Evolutionary conservation across 2,329 filamentous ascomycete species (phyloP), one percentile per base, ranked within the genome.

Genomic region (Pseudofabraea citricarpa): DNA sequence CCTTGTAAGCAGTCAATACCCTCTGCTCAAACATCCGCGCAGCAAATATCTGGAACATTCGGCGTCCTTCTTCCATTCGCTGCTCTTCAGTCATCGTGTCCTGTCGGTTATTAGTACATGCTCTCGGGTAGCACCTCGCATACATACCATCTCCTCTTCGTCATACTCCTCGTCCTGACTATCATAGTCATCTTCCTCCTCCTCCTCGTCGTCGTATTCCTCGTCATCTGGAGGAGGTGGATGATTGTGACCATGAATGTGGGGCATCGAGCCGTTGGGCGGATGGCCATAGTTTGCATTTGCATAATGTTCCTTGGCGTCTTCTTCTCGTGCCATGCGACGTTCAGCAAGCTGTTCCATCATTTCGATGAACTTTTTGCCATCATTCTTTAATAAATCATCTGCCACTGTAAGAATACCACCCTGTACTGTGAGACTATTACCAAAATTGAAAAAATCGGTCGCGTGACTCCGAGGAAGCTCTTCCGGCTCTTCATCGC

Each of bases 291-390:
- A 78, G 60, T 75, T 74, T 44, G 83, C 73, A 60, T 82, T 74
- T 57, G 80, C 79, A 55, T 56, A 61, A 55, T 78, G 73, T 53
- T 79, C 74, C 49, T 83, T 82, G 40, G 88, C 87, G 62, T 96
- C 90, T 68, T 93, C 90, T 71, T 97, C 91, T 56, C 93, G 85
- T 61, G 90, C 88, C 91, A 98, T 96, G 57, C 93, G 82, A 58
- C 91, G 87, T 70, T 98, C 93, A 27, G 93, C 93, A 57, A 98
- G 78, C 70, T 97, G 91, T 66, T 98, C 93, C 93, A 98, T 98
- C 93, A 98, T 98, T 65, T 98, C 93, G 67, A 98, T 98, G 71
- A 98, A 98, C 62, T 95, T 95, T 68, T 95, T 95, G 59, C 93
- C 93, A 67, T 98, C 93, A 68, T 98, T 98, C 68, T 97, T 97